Conservation (phyloP, 768 basidiomycete species). For the Ephemerocybe angulata region DNA sequence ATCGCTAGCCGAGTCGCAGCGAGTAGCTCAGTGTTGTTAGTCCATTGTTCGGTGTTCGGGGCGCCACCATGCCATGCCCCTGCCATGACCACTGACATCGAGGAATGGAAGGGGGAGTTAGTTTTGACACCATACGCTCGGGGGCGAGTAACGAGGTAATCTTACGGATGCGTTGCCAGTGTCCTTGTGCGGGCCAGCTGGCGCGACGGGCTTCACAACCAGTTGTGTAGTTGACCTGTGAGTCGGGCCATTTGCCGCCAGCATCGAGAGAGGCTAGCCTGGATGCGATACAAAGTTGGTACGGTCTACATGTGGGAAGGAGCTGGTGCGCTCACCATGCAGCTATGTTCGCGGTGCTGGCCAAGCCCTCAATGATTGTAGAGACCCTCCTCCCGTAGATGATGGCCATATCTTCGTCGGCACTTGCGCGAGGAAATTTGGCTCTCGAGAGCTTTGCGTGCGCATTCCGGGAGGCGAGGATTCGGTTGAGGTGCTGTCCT, state of each 20-base stretch:
- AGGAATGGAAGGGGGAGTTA: not conserved
- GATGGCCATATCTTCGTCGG: not conserved
- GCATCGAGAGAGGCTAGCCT: conserved; percentile 49
- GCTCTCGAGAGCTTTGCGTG: not conserved
- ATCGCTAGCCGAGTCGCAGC: conserved; percentile 47
- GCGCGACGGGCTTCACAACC: conserved; percentile 61
- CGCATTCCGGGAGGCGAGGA: not conserved
- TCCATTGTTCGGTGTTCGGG: conserved; percentile 36
- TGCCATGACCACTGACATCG: conserved; percentile 48
- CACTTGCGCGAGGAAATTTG: not conserved
- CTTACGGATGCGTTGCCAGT: conserved; percentile 53
- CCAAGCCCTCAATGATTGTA: not conserved
- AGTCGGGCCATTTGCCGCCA: conserved; percentile 52
- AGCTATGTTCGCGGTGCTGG: conserved; percentile 31
- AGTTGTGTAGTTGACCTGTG: conserved; percentile 55
- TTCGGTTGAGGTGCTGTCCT: too few relatives aligned
- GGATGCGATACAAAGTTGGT: not conserved
- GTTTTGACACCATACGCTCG: not conserved
- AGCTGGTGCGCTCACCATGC: conserved; percentile 29
- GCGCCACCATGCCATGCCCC: conserved; percentile 56
- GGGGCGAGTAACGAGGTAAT: conserved; percentile 10
- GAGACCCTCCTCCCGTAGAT: conserved; percentile 1
- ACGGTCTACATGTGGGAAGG: not conserved
- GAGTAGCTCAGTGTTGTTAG: conserved; percentile 37
- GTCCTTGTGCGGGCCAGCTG: conserved; percentile 65